A percentile compares a stretch with the other conserved stretches of the same genome.
phyloP scores from a whole-genome alignment of 805 yeast species.

The Teunomyces cretensis region DNA sequence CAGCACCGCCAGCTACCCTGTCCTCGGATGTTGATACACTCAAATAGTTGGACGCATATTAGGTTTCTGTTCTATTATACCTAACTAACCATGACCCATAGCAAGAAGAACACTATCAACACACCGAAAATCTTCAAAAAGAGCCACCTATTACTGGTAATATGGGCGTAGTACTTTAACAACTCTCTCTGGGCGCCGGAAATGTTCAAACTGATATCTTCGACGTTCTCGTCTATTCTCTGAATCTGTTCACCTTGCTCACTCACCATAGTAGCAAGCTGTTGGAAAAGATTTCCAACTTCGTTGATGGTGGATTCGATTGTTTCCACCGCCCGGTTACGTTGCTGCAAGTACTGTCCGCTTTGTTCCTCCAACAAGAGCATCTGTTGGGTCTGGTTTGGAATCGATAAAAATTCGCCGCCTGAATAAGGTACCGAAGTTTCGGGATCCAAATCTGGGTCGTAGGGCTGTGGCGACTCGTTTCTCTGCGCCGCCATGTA shows the following conservation, averaged over 20 bases:
- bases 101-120: constrained; percentile 67
- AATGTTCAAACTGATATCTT: constrained; percentile 86
- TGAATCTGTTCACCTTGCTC: constrained; percentile 97
- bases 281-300: constrained; percentile 91
- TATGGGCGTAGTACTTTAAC: constrained; percentile 82
- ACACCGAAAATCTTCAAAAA: constrained; percentile 88
- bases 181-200: constrained; percentile 93
- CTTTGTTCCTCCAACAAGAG: constrained; percentile 78
- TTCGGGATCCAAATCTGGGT: constrained; percentile 24
- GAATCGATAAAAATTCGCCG: constrained; percentile 63
- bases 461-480: constrained; percentile 18
- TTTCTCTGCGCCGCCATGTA: constrained; percentile 14
- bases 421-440: constrained; percentile 27
- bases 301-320: constrained; percentile 97
- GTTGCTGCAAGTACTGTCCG: constrained; percentile 70
- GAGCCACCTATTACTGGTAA: constrained; percentile 89
- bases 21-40: background rate
- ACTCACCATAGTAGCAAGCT: constrained; percentile 94
- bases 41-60: background rate
- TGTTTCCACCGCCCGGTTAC: constrained; percentile 90
- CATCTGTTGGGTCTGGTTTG: constrained; percentile 79
- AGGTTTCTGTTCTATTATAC: constrained; percentile 2
- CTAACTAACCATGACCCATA: constrained; percentile 77
- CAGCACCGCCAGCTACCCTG: too few relatives aligned
- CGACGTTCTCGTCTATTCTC: constrained; percentile 92